phyloP scores from a whole-genome alignment of 163 green algal genomes.

The Scenedesmus sp. region DNA sequence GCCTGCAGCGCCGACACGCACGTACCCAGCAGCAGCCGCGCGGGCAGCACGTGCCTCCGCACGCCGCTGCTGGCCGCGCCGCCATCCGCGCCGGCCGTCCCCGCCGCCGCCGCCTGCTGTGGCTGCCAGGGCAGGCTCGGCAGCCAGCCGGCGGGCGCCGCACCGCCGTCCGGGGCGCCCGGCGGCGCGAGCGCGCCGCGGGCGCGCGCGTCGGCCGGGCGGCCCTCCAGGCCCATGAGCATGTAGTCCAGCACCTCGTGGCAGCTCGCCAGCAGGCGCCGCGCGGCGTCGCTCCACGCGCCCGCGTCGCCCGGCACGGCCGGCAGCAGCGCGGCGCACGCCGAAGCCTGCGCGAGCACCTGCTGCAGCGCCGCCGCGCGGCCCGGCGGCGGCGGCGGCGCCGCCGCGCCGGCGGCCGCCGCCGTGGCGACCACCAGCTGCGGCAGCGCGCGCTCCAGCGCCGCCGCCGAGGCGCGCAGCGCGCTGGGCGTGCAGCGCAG shows the following conservation, averaged over 20 bases:
- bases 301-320: conserved; percentile 39
- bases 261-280: conserved; percentile 23
- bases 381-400: neutral
- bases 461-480: conserved; percentile 16
- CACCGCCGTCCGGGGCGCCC: too few relatives aligned
- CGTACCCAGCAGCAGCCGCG: conserved; percentile 44
- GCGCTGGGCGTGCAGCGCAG: conserved; percentile 29
- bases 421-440: neutral
- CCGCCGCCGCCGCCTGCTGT: neutral
- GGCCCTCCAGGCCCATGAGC: conserved; percentile 44
- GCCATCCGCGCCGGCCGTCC: neutral
- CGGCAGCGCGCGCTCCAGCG: conserved; percentile 14
- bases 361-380: neutral
- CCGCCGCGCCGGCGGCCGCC: neutral
- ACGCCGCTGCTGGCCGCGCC: neutral
- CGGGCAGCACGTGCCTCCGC: conserved; percentile 1
- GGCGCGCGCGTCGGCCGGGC: neutral
- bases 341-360: conserved; percentile 15
- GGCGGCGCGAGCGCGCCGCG: neutral
- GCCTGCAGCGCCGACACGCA: conserved; percentile 54
- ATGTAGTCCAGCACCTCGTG: conserved; percentile 43
- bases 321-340: conserved; percentile 35
- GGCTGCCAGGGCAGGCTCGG: conserved; percentile 9
- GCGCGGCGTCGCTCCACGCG: conserved; percentile 25
- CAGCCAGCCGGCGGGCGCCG: neutral